These are phyloP conservation scores for Neotropicomus parvogracilis DNA, from an alignment of 1,284 basidiomycete species.

Conservation along the genomic window DNA sequence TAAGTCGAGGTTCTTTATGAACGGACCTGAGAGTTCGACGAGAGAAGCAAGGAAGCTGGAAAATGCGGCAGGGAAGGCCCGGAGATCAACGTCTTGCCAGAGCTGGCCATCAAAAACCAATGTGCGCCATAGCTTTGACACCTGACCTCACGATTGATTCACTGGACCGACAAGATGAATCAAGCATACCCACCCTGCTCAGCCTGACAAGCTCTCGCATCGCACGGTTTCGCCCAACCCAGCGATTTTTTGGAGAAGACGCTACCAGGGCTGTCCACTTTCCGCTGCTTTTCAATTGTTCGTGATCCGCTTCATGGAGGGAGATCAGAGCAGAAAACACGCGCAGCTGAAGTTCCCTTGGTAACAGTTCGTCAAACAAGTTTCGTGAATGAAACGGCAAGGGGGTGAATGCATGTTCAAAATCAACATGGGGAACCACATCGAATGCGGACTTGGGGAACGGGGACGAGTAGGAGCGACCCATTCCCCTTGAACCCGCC, in stretches of 20 bases:
- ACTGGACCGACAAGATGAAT: slow-evolving; percentile 16
- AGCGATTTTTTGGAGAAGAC: slow-evolving; percentile 52
- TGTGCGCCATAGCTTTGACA: slow-evolving; percentile 76
- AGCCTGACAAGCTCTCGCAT: slow-evolving; percentile 76
- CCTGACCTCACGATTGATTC: slow-evolving; percentile 44
- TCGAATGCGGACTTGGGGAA: slow-evolving; percentile 57
- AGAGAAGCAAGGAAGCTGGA: slow-evolving; percentile 48
- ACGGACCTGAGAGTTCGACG: slow-evolving; percentile 56
- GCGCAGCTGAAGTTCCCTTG: slow-evolving; percentile 70
- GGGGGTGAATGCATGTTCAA: slow-evolving; percentile 48
- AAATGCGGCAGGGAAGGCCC: slow-evolving; percentile 56
- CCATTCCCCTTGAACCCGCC: slow-evolving; percentile 42
- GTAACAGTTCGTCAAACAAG: slow-evolving; percentile 65
- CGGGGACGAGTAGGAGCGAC: slow-evolving; percentile 62
- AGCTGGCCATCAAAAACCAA: slow-evolving; percentile 86
- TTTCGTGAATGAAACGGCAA: slow-evolving; percentile 45
- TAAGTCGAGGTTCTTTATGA: slow-evolving; percentile 63
- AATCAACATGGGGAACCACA: slow-evolving; percentile 42
- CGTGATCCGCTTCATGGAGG: slow-evolving; percentile 53
- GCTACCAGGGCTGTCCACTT: slow-evolving; percentile 60
- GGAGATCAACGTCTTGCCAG: slow-evolving; percentile 68
- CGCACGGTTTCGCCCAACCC: slow-evolving; percentile 71
- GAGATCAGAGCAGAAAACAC: slow-evolving; percentile 55
- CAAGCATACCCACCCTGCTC: slow-evolving; percentile 59
- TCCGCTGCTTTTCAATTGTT: slow-evolving; percentile 38